Base-by-base conservation (phyloP, 805 yeast genomes). In the Nakazawaea pomicola region DNA sequence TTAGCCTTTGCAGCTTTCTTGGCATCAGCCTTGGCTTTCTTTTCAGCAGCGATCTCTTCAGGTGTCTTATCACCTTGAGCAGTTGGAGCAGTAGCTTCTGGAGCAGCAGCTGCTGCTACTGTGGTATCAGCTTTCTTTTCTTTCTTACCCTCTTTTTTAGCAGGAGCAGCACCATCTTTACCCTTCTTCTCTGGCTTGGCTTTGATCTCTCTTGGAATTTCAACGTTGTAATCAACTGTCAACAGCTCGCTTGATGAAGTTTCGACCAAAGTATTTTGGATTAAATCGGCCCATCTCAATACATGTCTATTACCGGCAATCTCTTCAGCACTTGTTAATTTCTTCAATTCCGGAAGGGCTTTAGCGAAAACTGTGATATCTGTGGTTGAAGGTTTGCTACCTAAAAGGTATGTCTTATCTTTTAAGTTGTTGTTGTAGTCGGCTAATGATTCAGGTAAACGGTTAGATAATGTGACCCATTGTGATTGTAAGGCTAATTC, bases 211-310 rank as follows among this genome's bases (percentile, higher is more conserved):
- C 80, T 80, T 50, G 96, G 86, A 37, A 87, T 67, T 48, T 70
- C 80, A 33, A 78, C 66, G 51, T 78, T 75, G 49, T 67, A 65
- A 56, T 87, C 78, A 36, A 90, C 60, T 33, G 49, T 57, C 47
- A 85, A 57, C 52, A 77, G 69, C 38, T 76, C 74, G n/a, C 61
- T 70, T 45, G 64, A 72, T 39, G 76, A 71, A 25, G 81, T 75
- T 12, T 70, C 70, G 36, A 74, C 70, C 49, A 78, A 61, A 25
- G 80, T 66, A 55, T 80, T 76, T 67, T 93, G 98, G 45, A 93
- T 65, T 52, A 86, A 75, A 54, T 90, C 97, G 18, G 78, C 76
- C 98, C 98, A 93, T 74, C 99, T 83, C 46, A 88, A 65, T 45
- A 91, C 70, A 63, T 91, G 97, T 74, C 97, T 84, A 60, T 70